These are phyloP conservation scores for Chernovozyma sophiae-reginae DNA, from an alignment of 1,139 yeast genomes.

Conservation along the genomic window DNA sequence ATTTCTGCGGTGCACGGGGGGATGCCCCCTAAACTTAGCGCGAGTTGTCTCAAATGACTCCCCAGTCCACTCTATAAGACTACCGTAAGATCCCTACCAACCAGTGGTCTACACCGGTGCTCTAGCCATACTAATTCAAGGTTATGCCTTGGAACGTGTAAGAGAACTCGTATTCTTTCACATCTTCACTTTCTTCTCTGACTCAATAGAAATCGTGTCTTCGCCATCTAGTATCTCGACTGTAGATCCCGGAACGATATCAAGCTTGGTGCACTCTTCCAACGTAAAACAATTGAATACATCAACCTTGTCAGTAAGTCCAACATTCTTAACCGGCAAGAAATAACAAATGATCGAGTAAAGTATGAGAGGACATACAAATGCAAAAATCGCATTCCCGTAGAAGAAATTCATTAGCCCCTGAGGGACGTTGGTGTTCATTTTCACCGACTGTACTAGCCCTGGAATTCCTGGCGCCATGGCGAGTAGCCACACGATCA, in stretches of 20 bases:
- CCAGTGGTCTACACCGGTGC: too few relatives aligned
- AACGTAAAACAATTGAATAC: conserved; percentile 15
- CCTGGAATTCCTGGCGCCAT: conserved; percentile 17
- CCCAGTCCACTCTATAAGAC: too few relatives aligned
- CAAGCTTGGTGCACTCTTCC: conserved; percentile 12
- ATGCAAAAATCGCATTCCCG: conserved; percentile 38
- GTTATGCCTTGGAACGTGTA: too few relatives aligned
- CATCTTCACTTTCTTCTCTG: too few relatives aligned
- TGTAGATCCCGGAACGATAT: conserved; percentile 4
- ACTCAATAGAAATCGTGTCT: background rate
- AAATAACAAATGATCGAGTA: conserved; percentile 29
- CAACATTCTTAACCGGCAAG: conserved; percentile 25
- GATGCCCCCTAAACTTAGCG: too few relatives aligned
- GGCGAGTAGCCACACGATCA: conserved; percentile 22
- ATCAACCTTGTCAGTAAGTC: conserved; percentile 13
- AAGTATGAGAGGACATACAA: conserved; percentile 32
- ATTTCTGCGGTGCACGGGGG: too few relatives aligned
- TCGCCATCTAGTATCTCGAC: conserved; percentile 5
- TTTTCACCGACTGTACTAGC: conserved; percentile 5
- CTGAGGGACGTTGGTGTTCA: conserved; percentile 9
- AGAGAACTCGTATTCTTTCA: too few relatives aligned
- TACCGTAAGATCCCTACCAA: too few relatives aligned
- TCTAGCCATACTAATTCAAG: too few relatives aligned
- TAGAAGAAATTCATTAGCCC: conserved; percentile 39
- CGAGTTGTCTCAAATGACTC: too few relatives aligned